Percentiles rank a stretch among this genome's conserved stretches.
Conservation (phyloP, 1,284 basidiomycete genomes). For the Ganoderma lingzhi region DNA sequence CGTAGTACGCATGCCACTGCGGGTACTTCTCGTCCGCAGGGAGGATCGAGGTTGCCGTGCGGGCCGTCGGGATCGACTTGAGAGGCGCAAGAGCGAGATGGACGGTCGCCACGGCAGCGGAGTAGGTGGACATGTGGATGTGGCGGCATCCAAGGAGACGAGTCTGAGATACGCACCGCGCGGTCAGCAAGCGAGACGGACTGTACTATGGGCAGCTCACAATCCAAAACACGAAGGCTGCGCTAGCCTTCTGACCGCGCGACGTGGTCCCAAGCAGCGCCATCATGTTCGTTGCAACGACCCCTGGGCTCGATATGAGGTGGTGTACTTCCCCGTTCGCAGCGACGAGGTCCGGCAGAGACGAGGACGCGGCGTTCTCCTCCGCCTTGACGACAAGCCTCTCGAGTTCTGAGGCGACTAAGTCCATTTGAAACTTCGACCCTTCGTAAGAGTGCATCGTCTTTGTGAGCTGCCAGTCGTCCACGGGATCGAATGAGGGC, state of each 20-base stretch:
- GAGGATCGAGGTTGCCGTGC: constrained; percentile 20
- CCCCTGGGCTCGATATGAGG: constrained; percentile 77
- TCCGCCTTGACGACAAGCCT: constrained; percentile 42
- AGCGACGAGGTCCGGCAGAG: constrained; percentile 17
- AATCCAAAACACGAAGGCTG: constrained; percentile 73
- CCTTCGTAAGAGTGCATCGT: constrained; percentile 74
- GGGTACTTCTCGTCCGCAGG: constrained; percentile 25
- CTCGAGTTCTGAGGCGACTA: constrained; percentile 72
- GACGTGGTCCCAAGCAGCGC: constrained; percentile 31
- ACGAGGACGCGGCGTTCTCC: constrained; percentile 6
- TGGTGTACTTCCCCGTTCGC: constrained; percentile 55
- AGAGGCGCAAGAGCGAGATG: constrained; percentile 68
- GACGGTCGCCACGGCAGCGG: constrained; percentile 70
- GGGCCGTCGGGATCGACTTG: constrained; percentile 47
- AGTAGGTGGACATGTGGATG: constrained; percentile 66
- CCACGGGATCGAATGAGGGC: constrained; percentile 64
- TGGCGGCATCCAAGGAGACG: constrained; percentile 63
- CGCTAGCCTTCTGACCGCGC: constrained; percentile 45
- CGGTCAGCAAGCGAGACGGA: no score
- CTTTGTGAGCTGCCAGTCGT: constrained; percentile 82
- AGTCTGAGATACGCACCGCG: no score
- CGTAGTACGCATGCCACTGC: constrained; percentile 26
- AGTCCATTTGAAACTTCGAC: constrained; percentile 84
- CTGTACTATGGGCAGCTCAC: constrained; percentile 53
- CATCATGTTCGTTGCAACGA: constrained; percentile 66